Percentiles rank a stretch among this genome's conserved stretches.
These are phyloP conservation scores for Lentinus tigrinus DNA, from an alignment of 768 basidiomycete species.

Conservation along the genomic window DNA sequence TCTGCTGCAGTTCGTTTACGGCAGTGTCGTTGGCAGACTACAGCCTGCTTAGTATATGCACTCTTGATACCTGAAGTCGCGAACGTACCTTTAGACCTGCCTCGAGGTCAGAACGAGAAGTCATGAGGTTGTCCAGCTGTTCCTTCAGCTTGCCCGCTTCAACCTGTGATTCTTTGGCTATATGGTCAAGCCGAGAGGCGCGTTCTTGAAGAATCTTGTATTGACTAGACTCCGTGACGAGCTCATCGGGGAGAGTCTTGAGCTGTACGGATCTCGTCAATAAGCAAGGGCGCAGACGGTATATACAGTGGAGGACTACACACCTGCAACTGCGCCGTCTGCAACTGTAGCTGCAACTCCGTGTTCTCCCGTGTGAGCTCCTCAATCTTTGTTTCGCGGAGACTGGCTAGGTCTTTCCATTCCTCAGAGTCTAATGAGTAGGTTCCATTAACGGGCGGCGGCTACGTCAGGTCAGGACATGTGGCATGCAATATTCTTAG, in stretches of 20 bases:
- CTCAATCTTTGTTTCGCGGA: constrained; percentile 40
- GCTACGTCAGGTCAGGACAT: constrained; percentile 48
- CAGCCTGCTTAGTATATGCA: not conserved
- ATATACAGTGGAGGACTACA: constrained; percentile 5
- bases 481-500: constrained; percentile 49
- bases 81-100: constrained; percentile 8
- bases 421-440: constrained; percentile 37
- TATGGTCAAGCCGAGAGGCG: constrained; percentile 45
- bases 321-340: constrained; percentile 46
- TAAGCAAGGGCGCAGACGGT: too few species aligned
- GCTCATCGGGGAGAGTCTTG: constrained; percentile 42
- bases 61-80: too few species aligned
- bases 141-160: constrained; percentile 43
- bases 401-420: constrained; percentile 41
- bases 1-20: constrained; percentile 61
- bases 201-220: constrained; percentile 61
- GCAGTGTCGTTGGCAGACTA: constrained; percentile 46
- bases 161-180: constrained; percentile 37
- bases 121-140: constrained; percentile 40
- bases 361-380: constrained; percentile 48
- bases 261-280: not conserved
- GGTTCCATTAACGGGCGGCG: constrained; percentile 34
- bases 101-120: constrained; percentile 20
- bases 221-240: constrained; percentile 45
- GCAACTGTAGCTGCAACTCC: constrained; percentile 44